These are phyloP conservation scores for Melanopsichium pennsylvanicum DNA, from an alignment of 1,284 basidiomycete genomes.

Conservation along the genomic window DNA sequence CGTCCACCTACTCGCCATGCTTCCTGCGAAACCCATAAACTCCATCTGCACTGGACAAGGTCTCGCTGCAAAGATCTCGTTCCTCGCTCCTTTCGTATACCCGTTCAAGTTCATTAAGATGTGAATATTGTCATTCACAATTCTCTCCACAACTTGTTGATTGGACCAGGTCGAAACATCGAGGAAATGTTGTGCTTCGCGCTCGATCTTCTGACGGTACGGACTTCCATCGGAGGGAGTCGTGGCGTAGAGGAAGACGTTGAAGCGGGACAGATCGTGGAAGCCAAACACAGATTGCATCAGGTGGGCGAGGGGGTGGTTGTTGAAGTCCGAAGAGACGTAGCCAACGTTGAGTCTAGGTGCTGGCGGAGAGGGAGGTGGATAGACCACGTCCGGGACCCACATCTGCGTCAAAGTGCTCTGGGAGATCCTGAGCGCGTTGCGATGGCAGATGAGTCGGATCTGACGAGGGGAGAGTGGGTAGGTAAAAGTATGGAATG, in stretches of 20 bases:
- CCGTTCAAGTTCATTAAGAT: constrained; percentile 73
- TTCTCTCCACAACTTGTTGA: constrained; percentile 68
- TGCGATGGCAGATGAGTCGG: constrained; percentile 72
- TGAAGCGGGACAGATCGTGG: constrained; percentile 70
- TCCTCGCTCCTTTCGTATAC: constrained; percentile 75
- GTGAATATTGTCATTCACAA: constrained; percentile 71
- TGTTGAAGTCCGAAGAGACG: constrained; percentile 73
- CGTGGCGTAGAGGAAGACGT: constrained; percentile 72
- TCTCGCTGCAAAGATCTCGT: constrained; percentile 73
- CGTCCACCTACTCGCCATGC: constrained; percentile 72
- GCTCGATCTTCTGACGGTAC: constrained; percentile 71
- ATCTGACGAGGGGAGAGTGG: constrained; percentile 70
- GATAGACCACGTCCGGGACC: constrained; percentile 70
- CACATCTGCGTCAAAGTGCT: constrained; percentile 70
- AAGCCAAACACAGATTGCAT: constrained; percentile 74
- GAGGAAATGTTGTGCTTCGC: constrained; percentile 69
- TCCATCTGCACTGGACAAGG: constrained; percentile 73
- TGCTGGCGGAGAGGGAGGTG: constrained; percentile 70
- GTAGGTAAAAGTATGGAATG: constrained; percentile 74
- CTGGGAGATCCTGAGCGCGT: constrained; percentile 72
- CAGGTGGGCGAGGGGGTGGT: constrained; percentile 74
- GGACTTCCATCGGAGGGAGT: constrained; percentile 71
- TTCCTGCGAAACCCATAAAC: constrained; percentile 70
- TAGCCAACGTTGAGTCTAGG: constrained; percentile 72
- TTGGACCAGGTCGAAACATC: constrained; percentile 71